Percentiles rank a stretch among this genome's conserved stretches.
Evolutionary conservation across 495 filamentous ascomycete species (phyloP).

Genomic region (Talaromyces trachyspermus): DNA sequence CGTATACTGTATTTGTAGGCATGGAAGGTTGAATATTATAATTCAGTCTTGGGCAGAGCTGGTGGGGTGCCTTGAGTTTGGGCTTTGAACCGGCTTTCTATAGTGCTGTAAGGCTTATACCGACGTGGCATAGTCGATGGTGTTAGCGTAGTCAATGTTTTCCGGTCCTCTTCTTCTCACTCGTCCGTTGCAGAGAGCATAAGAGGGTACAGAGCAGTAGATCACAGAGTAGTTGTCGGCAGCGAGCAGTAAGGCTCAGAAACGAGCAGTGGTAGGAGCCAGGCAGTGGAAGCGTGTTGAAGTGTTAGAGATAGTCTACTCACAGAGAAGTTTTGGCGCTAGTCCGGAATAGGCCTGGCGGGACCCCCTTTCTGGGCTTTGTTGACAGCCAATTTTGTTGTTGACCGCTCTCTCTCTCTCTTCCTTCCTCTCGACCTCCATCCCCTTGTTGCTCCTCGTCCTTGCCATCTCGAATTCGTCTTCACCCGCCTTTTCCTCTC

Average conservation of each 20-base stretch:
- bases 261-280: too few species aligned
- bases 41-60: neutral
- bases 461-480: constrained; percentile 15
- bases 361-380: too few species aligned
- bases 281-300: too few species aligned
- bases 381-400: too few species aligned
- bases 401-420: constrained; percentile 12
- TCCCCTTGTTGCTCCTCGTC: constrained; percentile 15
- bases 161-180: neutral
- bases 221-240: too few species aligned
- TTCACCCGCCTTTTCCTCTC: constrained; percentile 16
- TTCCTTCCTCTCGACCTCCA: constrained; percentile 7
- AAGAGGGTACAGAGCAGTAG: too few species aligned
- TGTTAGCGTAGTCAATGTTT: constrained; percentile 1
- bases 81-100: neutral
- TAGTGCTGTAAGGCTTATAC: neutral
- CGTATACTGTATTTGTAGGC: neutral
- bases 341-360: too few species aligned
- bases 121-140: constrained; percentile 1
- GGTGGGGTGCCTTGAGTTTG: constrained; percentile 4
- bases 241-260: too few species aligned
- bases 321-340: too few species aligned
- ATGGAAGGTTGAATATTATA: neutral
- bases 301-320: too few species aligned
- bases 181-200: too few species aligned